Base-by-base conservation (phyloP, 805 yeast genomes). In the Pichia kluyveri region DNA sequence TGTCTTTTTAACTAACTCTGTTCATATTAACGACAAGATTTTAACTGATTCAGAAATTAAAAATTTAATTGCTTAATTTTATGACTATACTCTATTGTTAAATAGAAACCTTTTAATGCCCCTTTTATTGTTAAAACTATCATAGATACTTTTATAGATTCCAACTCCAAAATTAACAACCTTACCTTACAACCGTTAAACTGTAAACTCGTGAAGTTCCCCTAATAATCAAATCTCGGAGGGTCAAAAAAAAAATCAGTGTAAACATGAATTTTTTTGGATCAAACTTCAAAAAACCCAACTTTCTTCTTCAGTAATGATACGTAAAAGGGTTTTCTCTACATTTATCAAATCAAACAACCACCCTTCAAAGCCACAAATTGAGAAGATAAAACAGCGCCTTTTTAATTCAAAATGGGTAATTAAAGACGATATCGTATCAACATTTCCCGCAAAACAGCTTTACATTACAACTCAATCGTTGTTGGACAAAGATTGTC, bases 391-490 rank as follows among this genome's bases (percentile, higher is more conserved):
- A 39, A 59, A 55, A 17, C 6, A 34, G 1, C 42, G 39, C 1
- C 50, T 63, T 6, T 38, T 55, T 9, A 39, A 34, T 8, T 47
- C 56, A 1, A 47, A 49, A 42, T 65, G 68, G 67, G 12, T 34
- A 0, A 45, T 61, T 1, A 11, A 36, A 11, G 66, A 65, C 34
- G 68, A 65, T 39, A 44, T 59, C 3, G 31, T 65, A 8, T 61
- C 68, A 1, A 45, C 61, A 1, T 56, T 51, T 40, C 55, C 53
- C 18, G 56, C 63, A 2, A 60, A 58, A 46, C 62, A 61, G 40
- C 40, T 63, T 4, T 58, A 54, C 38, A 52, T 57, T 7, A 61
- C 68, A 1, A 38, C 62, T 7, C 61, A 63, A 46, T 63, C 68
- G 2, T 34, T 55, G 5, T 39, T 58, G 11, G 47, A 54, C 14